phyloP scores from a whole-genome alignment of 768 basidiomycete genomes.

The Pisolithus tinctorius region DNA sequence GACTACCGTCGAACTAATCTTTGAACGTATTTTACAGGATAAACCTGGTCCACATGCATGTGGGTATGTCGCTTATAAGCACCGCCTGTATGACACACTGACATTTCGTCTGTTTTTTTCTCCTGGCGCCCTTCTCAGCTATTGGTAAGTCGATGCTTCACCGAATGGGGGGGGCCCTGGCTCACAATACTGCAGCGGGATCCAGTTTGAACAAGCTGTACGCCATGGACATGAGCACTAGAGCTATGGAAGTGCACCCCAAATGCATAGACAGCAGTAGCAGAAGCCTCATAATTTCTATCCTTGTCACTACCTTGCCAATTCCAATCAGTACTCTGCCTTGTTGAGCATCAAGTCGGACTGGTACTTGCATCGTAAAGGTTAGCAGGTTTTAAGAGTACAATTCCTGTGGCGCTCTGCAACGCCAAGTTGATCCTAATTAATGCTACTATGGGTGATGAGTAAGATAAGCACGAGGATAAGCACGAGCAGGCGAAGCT shows the following conservation, averaged over 20 bases:
- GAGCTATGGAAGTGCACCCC: neutral
- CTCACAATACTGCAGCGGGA: conserved; percentile 48
- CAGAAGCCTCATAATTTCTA: too few relatives aligned
- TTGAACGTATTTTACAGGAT: conserved; percentile 46
- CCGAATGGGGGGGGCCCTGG: neutral
- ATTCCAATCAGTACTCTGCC: too few relatives aligned
- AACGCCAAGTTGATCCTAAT: conserved; percentile 21
- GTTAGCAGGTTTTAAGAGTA: conserved; percentile 16
- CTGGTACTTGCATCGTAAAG: too few relatives aligned
- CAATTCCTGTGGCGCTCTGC: conserved; percentile 25
- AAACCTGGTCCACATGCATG: conserved; percentile 81
- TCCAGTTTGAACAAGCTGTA: conserved; percentile 82
- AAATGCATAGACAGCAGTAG: neutral
- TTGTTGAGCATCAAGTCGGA: too few relatives aligned
- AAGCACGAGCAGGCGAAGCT: conserved; percentile 14
- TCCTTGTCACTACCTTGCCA: too few relatives aligned
- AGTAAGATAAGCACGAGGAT: conserved; percentile 25
- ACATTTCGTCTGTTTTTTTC: neutral
- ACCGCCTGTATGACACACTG: conserved; percentile 1
- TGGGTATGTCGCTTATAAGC: conserved; percentile 55
- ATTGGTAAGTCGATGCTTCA: conserved; percentile 35
- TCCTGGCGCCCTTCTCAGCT: conserved; percentile 27
- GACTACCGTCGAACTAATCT: neutral
- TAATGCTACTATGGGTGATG: conserved; percentile 25
- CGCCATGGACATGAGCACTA: conserved; percentile 55